phyloP scores from a whole-genome alignment of 208 protist species.

The Porcisia hertigi region DNA sequence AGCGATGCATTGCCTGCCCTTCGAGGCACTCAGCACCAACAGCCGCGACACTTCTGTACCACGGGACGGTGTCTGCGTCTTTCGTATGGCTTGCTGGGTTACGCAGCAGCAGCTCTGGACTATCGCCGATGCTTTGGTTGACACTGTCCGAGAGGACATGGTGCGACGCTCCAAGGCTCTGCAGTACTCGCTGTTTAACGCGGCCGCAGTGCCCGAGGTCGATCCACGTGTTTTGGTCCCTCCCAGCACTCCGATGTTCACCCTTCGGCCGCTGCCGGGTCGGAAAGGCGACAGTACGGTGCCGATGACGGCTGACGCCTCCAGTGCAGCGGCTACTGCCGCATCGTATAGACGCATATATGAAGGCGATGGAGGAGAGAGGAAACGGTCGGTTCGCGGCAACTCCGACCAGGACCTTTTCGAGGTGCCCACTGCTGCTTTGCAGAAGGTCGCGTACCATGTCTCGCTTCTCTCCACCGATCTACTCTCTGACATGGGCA shows the following conservation, averaged over 20 bases:
- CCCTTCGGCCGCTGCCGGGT: constrained; percentile 15
- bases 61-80: constrained; percentile 23
- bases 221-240: constrained; percentile 34
- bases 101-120: constrained; percentile 56
- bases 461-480: constrained; percentile 57
- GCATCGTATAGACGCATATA: background rate
- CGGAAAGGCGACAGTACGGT: background rate
- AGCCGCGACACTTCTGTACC: background rate
- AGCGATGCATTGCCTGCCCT: constrained; percentile 87
- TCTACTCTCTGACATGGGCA: constrained; percentile 29
- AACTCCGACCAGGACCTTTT: constrained; percentile 18
- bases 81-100: constrained; percentile 66
- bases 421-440: constrained; percentile 31
- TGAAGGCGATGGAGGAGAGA: background rate
- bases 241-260: constrained; percentile 28
- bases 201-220: constrained; percentile 9
- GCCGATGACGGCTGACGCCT: background rate
- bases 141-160: constrained; percentile 64
- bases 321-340: background rate
- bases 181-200: constrained; percentile 35
- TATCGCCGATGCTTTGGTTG: constrained; percentile 53
- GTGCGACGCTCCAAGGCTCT: constrained; percentile 31
- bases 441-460: constrained; percentile 53
- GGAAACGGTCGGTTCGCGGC: background rate
- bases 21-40: constrained; percentile 54